Base-by-base conservation (phyloP, 2,329 filamentous ascomycete species). In the Fusarium haematococcum region DNA sequence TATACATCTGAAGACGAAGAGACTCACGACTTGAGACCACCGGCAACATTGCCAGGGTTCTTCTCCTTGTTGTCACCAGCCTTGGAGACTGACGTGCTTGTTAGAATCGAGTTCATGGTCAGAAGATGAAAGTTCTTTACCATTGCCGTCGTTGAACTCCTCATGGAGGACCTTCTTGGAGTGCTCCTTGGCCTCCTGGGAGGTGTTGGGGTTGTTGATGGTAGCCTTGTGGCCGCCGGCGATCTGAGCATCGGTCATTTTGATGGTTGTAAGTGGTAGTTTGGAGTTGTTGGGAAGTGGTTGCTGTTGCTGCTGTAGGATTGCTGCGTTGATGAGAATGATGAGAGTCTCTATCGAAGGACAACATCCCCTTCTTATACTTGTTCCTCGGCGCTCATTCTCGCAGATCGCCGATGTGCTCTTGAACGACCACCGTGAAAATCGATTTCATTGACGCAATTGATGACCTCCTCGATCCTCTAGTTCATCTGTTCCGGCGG, bases 171-270 rank as follows among this genome's bases (percentile, higher is more conserved):
- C 81, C 43, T 87, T 79, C 68, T 83, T 84, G 65, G 88, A 90
- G 82, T 89, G 84, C 79, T 89, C 79, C 84, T 90, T 90, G 67
- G 88, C 81, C 79, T 89, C 87, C 60, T 88, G 78, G 0, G 88
- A 89, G 64, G 84, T 86, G 80, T 89, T 88, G 74, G 88, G 87
- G 83, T 90, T 90, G 80, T 86, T 86, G 70, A 90, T 76, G 79
- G 85, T 88, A 67, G 88, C 88, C 85, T 91, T 91, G 85, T 91
- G 88, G 80, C 88, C 88, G 68, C 86, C 87, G 73, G 87, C 85
- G 72, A 89, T 77, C 71, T 89, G 86, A 81, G 85, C 84, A 74
- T 87, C 83, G 81, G 86, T 80, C 86, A 88, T 88, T 45, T 73
- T 85, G 80, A 70, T 80, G 23, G 80, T 71, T 11, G 54, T 64